phyloP scores from a whole-genome alignment of 2,329 filamentous ascomycete species.

The Coniella vitis region DNA sequence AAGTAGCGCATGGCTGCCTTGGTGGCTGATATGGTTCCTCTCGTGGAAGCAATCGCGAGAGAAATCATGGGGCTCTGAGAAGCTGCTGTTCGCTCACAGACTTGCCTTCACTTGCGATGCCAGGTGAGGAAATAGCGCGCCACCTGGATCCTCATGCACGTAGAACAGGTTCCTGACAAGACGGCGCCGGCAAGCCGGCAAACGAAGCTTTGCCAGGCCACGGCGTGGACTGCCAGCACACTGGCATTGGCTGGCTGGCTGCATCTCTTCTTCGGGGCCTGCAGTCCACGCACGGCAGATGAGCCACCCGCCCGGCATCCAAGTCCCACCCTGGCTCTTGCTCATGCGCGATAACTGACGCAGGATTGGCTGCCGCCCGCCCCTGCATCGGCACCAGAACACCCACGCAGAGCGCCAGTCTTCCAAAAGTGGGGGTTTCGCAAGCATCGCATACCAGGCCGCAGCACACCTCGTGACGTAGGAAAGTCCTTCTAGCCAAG shows the following conservation, averaged over 20 bases:
- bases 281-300: background rate
- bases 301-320: background rate
- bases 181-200: background rate
- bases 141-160: background rate
- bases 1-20: no score
- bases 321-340: background rate
- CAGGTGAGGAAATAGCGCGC: background rate
- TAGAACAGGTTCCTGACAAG: background rate
- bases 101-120: no score
- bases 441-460: background rate
- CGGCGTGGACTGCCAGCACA: background rate
- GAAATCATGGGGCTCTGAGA: no score
- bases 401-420: background rate
- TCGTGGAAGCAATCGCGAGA: no score
- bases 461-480: background rate
- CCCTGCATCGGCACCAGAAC: background rate
- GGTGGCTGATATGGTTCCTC: no score
- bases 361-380: background rate
- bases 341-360: background rate
- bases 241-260: background rate
- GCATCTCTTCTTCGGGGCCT: background rate
- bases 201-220: background rate
- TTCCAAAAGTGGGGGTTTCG: background rate
- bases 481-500: background rate
- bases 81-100: no score